phyloP scores from a whole-genome alignment of 495 filamentous ascomycete genomes.

The Penicillium malachiteum region DNA sequence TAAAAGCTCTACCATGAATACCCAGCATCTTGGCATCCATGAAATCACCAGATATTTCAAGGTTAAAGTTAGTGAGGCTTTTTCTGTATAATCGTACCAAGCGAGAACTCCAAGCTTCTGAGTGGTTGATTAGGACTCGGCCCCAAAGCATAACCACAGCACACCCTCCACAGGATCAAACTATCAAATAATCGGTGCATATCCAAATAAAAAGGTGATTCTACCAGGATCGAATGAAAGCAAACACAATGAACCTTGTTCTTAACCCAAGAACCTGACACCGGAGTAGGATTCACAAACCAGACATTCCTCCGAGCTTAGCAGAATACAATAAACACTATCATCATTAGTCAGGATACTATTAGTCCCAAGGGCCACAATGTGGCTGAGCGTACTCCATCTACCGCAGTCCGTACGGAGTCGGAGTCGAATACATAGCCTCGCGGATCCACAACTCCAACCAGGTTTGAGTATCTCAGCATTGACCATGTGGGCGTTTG shows the following conservation, averaged over 20 bases:
- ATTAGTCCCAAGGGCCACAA: neutral
- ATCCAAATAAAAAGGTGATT: too few species aligned
- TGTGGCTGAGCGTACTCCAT: constrained; percentile 1
- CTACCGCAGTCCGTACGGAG: neutral
- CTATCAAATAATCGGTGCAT: too few species aligned
- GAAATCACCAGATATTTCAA: neutral
- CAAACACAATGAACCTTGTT: too few species aligned
- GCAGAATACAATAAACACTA: neutral
- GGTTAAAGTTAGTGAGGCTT: neutral
- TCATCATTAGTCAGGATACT: neutral
- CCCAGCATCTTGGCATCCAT: neutral
- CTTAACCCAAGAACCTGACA: too few species aligned
- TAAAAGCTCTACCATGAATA: neutral
- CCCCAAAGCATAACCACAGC: neutral
- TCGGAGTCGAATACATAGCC: neutral
- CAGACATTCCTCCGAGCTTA: neutral
- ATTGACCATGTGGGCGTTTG: constrained; percentile 1
- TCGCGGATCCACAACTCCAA: neutral
- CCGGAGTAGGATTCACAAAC: too few species aligned
- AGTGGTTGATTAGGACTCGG: neutral
- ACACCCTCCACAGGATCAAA: too few species aligned
- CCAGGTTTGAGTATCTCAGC: neutral
- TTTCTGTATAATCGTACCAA: neutral
- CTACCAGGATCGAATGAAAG: too few species aligned
- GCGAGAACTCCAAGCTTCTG: neutral